Percentiles rank a stretch among this genome's conserved stretches.
phyloP scores from a whole-genome alignment of 2,329 filamentous ascomycete genomes.

The Phoma sp. region DNA sequence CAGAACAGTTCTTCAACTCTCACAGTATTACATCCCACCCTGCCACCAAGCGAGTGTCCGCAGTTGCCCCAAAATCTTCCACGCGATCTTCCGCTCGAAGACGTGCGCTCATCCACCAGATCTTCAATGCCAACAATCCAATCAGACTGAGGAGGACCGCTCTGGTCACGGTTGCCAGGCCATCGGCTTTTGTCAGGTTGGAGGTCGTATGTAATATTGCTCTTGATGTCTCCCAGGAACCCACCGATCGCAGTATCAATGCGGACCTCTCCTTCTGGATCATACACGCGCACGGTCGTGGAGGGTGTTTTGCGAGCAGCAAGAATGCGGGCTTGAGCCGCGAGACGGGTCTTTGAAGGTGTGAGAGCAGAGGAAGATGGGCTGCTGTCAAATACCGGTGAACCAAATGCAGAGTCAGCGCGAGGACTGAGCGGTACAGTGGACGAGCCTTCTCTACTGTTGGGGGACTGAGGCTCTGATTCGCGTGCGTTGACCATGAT shows the following conservation, averaged over 20 bases:
- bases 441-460: neutral
- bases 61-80: slow-evolving; percentile 20
- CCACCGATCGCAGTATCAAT: slow-evolving; percentile 64
- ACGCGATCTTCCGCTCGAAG: neutral
- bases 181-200: slow-evolving; percentile 55
- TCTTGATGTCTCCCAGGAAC: slow-evolving; percentile 67
- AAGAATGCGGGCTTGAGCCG: slow-evolving; percentile 71
- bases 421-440: slow-evolving; percentile 12
- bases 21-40: slow-evolving; percentile 13
- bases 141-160: slow-evolving; percentile 17
- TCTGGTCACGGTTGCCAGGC: slow-evolving; percentile 14
- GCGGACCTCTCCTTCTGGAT: slow-evolving; percentile 55
- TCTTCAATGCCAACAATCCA: slow-evolving; percentile 39
- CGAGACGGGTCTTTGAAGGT: slow-evolving; percentile 64
- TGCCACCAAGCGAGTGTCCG: slow-evolving; percentile 23
- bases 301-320: slow-evolving; percentile 60
- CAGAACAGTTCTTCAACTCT: slow-evolving; percentile 30
- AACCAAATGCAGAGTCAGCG: slow-evolving; percentile 30
- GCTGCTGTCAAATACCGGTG: slow-evolving; percentile 12
- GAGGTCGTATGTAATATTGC: slow-evolving; percentile 66
- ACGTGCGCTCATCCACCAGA: slow-evolving; percentile 24
- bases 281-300: slow-evolving; percentile 64
- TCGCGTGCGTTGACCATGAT: slow-evolving; percentile 2
- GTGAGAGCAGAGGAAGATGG: slow-evolving; percentile 28
- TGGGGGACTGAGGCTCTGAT: neutral